phyloP scores from a whole-genome alignment of 306 rosid species.

The Canavalia ensiformis region DNA sequence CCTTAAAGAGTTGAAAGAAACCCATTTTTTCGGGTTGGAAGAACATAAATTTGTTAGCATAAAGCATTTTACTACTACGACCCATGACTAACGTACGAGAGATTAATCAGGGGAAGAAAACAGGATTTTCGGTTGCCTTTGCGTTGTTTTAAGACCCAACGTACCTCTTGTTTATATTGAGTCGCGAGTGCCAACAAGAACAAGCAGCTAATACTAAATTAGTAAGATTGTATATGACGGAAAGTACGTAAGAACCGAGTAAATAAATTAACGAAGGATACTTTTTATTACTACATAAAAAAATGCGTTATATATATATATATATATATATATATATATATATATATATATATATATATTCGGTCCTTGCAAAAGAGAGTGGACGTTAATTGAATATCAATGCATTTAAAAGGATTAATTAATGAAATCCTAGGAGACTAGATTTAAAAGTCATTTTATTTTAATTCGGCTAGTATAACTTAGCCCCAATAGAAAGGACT shows the following conservation, averaged over 20 bases:
- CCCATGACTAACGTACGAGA: constrained; percentile 15
- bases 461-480: neutral
- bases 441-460: neutral
- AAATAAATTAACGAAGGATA: neutral
- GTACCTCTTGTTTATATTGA: neutral
- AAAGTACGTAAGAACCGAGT: neutral
- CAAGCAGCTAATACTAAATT: neutral
- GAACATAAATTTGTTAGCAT: constrained; percentile 49
- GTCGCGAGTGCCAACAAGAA: neutral
- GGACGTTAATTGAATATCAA: neutral
- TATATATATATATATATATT: neutral
- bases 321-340: no score
- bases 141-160: neutral
- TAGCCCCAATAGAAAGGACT: neutral
- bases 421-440: neutral
- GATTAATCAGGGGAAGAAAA: neutral
- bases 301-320: no score
- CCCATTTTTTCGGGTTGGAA: constrained; percentile 59
- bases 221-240: neutral
- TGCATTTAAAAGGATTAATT: neutral
- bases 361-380: neutral
- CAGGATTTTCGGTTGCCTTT: neutral
- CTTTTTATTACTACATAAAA: no score
- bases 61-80: constrained; percentile 27
- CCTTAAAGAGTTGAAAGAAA: constrained; percentile 51